phyloP scores from a whole-genome alignment of 2,329 filamentous ascomycete genomes.

The Aspergillus luchuensis region DNA sequence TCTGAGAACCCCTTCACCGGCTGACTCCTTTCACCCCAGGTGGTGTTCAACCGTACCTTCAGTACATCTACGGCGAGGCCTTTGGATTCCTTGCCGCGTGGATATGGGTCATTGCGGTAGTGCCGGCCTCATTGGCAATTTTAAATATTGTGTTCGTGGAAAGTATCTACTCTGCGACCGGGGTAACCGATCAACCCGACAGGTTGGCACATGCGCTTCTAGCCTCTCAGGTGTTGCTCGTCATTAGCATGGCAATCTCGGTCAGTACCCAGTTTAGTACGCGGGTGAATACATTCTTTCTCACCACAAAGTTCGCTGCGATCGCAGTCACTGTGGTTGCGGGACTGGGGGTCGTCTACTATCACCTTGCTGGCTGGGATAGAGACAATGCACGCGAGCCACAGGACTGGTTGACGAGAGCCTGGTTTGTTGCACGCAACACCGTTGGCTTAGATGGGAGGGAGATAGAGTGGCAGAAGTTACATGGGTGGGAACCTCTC shows the following conservation, averaged over 20 bases:
- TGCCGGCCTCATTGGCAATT: slow-evolving; percentile 20
- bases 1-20: too few relatives aligned
- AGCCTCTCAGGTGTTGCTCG: slow-evolving; percentile 9
- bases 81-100: slow-evolving; percentile 21
- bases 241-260: slow-evolving; percentile 16
- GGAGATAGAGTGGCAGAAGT: slow-evolving; percentile 16
- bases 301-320: slow-evolving; percentile 17
- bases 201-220: slow-evolving; percentile 11
- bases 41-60: slow-evolving; percentile 20
- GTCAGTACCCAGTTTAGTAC: slow-evolving; percentile 20
- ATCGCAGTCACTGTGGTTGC: slow-evolving; percentile 13
- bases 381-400: not conserved
- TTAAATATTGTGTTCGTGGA: slow-evolving; percentile 22
- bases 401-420: slow-evolving; percentile 15
- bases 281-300: slow-evolving; percentile 15
- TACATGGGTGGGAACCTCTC: slow-evolving; percentile 17
- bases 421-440: slow-evolving; percentile 16
- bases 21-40: not conserved
- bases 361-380: not conserved
- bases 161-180: slow-evolving; percentile 19
- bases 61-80: slow-evolving; percentile 20
- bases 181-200: slow-evolving; percentile 10
- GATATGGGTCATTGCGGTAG: slow-evolving; percentile 23
- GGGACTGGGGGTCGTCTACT: slow-evolving; percentile 11
- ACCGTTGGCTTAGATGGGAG: slow-evolving; percentile 14